Conservation (phyloP, 192 early-diverging fungal genomes). For the Chytriomyces sp. region DNA sequence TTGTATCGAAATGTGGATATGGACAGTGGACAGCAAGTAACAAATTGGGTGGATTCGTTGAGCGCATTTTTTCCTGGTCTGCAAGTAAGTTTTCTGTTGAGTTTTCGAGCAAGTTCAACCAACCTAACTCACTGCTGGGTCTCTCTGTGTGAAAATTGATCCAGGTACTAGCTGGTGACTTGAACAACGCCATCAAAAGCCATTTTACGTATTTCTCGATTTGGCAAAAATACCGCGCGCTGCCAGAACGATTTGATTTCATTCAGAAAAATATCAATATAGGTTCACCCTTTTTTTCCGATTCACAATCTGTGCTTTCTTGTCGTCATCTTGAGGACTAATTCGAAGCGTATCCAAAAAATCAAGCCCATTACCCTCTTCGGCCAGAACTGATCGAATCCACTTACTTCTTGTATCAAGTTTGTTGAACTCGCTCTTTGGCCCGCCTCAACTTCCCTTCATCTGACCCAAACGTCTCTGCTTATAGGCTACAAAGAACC, state of each 20-base stretch:
- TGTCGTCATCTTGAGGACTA: background rate
- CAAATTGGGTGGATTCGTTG: slow-evolving; percentile 85
- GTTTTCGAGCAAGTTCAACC: background rate
- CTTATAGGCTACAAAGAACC: slow-evolving; percentile 79
- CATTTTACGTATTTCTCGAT: slow-evolving; percentile 86
- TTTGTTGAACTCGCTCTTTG: slow-evolving; percentile 11
- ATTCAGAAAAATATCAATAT: slow-evolving; percentile 66
- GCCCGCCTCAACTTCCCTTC: background rate
- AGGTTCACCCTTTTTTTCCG: slow-evolving; percentile 24
- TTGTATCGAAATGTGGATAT: slow-evolving; percentile 90
- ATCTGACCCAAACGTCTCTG: slow-evolving; percentile 3
- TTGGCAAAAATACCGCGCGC: slow-evolving; percentile 81
- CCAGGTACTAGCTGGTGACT: slow-evolving; percentile 82
- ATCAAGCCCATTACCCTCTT: slow-evolving; percentile 68
- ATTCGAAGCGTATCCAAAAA: background rate
- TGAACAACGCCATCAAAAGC: slow-evolving; percentile 78
- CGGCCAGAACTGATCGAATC: slow-evolving; percentile 95
- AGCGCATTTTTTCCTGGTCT: slow-evolving; percentile 92
- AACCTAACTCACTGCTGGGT: background rate
- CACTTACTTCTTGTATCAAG: slow-evolving; percentile 86
- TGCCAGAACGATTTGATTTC: slow-evolving; percentile 91
- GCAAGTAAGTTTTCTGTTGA: slow-evolving; percentile 63
- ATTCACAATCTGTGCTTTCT: background rate
- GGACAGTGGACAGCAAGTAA: slow-evolving; percentile 64
- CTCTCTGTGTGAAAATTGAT: background rate